Evolutionary conservation across 2,329 filamentous ascomycete genomes (phyloP).

Genomic region (Pestalotiopsis sp.): DNA sequence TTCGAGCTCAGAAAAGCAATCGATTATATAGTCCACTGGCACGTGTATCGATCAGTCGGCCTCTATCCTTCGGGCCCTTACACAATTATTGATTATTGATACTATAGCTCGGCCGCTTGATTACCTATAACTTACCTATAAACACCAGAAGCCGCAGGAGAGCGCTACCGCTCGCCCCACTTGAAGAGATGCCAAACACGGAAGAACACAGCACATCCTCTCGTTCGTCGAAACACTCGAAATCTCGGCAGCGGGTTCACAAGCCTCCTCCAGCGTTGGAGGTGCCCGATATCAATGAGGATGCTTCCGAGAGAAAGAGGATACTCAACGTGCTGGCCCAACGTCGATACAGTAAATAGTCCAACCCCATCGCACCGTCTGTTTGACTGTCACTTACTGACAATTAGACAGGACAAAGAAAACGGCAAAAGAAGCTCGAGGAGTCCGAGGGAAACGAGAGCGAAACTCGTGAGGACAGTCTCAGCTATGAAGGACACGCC

Average conservation of each 20-base stretch:
- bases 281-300: conserved; percentile 51
- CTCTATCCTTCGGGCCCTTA: background rate
- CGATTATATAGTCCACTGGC: background rate
- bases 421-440: conserved; percentile 9
- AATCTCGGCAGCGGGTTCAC: conserved; percentile 39
- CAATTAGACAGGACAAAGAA: conserved; percentile 15
- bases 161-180: background rate
- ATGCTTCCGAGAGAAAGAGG: conserved; percentile 56
- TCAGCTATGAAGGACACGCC: background rate
- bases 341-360: conserved; percentile 49
- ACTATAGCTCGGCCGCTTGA: background rate
- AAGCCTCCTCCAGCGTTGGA: conserved; percentile 43
- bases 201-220: background rate
- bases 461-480: background rate
- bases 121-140: background rate
- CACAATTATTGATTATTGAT: background rate
- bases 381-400: background rate
- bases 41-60: background rate
- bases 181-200: background rate
- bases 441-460: background rate
- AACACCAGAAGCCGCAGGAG: background rate
- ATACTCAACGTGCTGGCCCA: conserved; percentile 58
- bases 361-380: background rate
- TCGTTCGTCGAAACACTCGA: conserved; percentile 18
- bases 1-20: background rate